Percentiles rank a stretch among this genome's conserved stretches.
phyloP scores from a whole-genome alignment of 495 filamentous ascomycete species.

The Aspergillus panamensis region DNA sequence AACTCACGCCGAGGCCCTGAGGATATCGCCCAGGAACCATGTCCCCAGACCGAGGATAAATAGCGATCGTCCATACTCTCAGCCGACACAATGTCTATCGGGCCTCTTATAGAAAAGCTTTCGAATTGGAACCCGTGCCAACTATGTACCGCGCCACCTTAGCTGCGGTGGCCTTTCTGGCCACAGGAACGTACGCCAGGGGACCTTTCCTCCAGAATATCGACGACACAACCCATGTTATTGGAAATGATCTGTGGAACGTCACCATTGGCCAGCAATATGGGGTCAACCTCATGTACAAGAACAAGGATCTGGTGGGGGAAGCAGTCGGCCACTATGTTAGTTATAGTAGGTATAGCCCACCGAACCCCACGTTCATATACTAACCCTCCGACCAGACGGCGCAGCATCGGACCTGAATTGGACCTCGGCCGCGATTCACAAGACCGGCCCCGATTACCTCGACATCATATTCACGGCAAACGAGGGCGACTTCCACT shows the following conservation, averaged over 20 bases:
- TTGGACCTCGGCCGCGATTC: conserved; percentile 34
- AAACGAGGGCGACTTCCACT: conserved; percentile 39
- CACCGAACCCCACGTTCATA: background rate
- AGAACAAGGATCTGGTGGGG: conserved; percentile 35
- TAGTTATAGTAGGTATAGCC: conserved; percentile 26
- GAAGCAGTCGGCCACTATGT: conserved; percentile 41
- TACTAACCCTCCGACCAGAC: conserved; percentile 5
- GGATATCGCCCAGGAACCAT: background rate
- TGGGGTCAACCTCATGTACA: conserved; percentile 36
- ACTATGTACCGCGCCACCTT: background rate
- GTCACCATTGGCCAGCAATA: conserved; percentile 26
- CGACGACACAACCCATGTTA: conserved; percentile 13
- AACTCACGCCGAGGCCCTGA: background rate
- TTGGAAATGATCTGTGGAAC: conserved; percentile 39
- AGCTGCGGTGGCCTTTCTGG: background rate
- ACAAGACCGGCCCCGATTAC: conserved; percentile 26
- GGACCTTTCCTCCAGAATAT: conserved; percentile 10
- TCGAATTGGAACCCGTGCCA: background rate
- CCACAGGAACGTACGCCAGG: background rate
- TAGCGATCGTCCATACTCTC: background rate
- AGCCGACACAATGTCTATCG: background rate
- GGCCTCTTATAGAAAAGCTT: background rate
- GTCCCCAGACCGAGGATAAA: background rate
- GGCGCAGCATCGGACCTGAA: conserved; percentile 32
- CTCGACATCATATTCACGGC: conserved; percentile 35